These are phyloP conservation scores for Microbotryum intermedium DNA, from an alignment of 1,284 basidiomycete species.

Conservation along the genomic window DNA sequence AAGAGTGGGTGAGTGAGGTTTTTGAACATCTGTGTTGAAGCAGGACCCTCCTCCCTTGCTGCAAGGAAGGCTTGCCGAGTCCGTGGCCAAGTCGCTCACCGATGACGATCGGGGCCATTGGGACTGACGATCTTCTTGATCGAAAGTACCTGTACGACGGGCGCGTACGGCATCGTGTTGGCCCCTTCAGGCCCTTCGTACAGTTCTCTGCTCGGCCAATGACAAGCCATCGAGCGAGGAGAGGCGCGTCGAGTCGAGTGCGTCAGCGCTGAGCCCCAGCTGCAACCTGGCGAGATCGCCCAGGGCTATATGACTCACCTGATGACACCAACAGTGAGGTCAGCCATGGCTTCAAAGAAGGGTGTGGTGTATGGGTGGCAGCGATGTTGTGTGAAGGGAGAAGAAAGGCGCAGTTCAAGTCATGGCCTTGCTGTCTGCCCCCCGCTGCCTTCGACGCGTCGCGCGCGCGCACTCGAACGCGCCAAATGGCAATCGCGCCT, in stretches of 20 bases:
- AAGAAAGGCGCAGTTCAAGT: too few species aligned
- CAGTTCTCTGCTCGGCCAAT: conserved; percentile 12
- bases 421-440: too few species aligned
- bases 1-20: background rate
- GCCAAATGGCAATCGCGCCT: too few species aligned
- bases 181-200: conserved; percentile 13
- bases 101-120: background rate
- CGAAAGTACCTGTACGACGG: conserved; percentile 69
- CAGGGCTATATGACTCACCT: background rate
- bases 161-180: conserved; percentile 36
- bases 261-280: background rate
- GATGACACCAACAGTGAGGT: conserved; percentile 11
- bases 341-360: background rate
- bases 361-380: too few species aligned
- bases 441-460: too few species aligned
- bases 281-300: background rate
- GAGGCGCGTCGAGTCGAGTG: background rate
- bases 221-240: background rate
- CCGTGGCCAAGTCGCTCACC: too few species aligned
- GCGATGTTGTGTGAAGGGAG: too few species aligned
- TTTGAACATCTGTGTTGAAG: background rate
- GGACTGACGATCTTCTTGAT: conserved; percentile 59
- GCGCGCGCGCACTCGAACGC: too few species aligned
- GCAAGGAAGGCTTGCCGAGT: background rate
- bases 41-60: background rate